Evolutionary conservation across 441 rosid species (phyloP).

Genomic region (Kokia cookei): DNA sequence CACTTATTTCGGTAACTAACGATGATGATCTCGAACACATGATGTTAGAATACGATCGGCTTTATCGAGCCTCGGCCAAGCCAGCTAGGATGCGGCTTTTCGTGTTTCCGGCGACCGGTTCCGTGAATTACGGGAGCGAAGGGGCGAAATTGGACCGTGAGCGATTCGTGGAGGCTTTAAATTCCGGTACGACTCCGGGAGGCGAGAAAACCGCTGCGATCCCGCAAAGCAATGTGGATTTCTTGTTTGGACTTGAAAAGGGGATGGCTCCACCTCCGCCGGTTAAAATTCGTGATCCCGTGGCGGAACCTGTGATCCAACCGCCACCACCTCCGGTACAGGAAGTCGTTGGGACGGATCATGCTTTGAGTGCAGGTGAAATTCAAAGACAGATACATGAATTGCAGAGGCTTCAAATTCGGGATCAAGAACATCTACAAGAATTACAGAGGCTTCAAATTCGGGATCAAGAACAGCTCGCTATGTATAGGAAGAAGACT

Average conservation of each 20-base stretch:
- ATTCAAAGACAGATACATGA: slow-evolving; percentile 54
- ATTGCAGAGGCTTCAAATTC: slow-evolving; percentile 65
- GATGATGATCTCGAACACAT: slow-evolving; percentile 87
- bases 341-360: slow-evolving; percentile 48
- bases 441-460: slow-evolving; percentile 28
- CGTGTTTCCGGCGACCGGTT: slow-evolving; percentile 41
- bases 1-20: slow-evolving; percentile 77
- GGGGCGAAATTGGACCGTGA: slow-evolving; percentile 22
- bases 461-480: slow-evolving; percentile 55
- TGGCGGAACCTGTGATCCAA: slow-evolving; percentile 13
- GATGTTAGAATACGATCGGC: slow-evolving; percentile 88
- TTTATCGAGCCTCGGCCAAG: slow-evolving; percentile 50
- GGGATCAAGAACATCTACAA: slow-evolving; percentile 8
- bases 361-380: slow-evolving; percentile 33
- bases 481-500: slow-evolving; percentile 38
- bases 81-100: slow-evolving; percentile 83
- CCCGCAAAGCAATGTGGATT: slow-evolving; percentile 44
- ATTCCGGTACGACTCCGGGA: slow-evolving; percentile 38
- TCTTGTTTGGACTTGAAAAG: slow-evolving; percentile 67
- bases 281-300: slow-evolving; percentile 26
- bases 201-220: slow-evolving; percentile 28
- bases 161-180: slow-evolving; percentile 16
- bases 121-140: slow-evolving; percentile 48
- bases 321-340: slow-evolving; percentile 19
- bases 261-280: slow-evolving; percentile 29